Conservation (phyloP, 2,329 filamentous ascomycete genomes). For the Exophiala bonariae region DNA sequence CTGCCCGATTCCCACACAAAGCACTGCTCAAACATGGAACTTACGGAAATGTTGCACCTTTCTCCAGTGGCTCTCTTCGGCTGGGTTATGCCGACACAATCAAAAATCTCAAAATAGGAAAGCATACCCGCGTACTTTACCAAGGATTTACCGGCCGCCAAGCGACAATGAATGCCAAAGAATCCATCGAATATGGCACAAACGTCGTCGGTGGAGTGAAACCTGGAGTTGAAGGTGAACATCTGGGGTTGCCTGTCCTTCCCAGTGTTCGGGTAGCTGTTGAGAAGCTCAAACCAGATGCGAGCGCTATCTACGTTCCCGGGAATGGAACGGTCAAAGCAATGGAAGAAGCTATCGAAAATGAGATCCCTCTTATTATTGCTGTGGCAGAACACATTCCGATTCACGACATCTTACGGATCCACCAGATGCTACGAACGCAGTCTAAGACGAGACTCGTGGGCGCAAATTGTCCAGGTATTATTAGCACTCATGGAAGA, state of each 20-base stretch:
- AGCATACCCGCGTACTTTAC: constrained; percentile 67
- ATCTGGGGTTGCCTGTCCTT: constrained; percentile 71
- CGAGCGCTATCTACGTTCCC: constrained; percentile 77
- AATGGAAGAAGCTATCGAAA: constrained; percentile 78
- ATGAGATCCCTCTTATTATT: constrained; percentile 74
- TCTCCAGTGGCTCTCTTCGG: constrained; percentile 18
- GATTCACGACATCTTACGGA: constrained; percentile 72
- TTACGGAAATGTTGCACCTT: constrained; percentile 22
- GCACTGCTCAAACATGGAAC: constrained; percentile 16
- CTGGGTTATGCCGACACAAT: constrained; percentile 60
- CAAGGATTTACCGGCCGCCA: constrained; percentile 68
- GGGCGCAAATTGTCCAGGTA: constrained; percentile 78
- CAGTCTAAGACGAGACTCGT: constrained; percentile 73
- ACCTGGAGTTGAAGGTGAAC: constrained; percentile 68
- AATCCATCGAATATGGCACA: constrained; percentile 75
- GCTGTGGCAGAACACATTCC: constrained; percentile 80
- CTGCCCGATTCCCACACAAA: constrained; percentile 10
- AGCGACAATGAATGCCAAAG: constrained; percentile 73
- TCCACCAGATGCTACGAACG: constrained; percentile 69
- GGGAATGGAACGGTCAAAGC: constrained; percentile 71
- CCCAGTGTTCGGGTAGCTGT: constrained; percentile 69
- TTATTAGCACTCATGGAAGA: constrained; percentile 70
- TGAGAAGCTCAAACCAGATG: constrained; percentile 70
- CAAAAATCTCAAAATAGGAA: constrained; percentile 65
- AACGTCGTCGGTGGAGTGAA: constrained; percentile 78